These are phyloP conservation scores for Groenewaldozyma sp. DNA, from an alignment of 1,139 yeast species.

Conservation along the genomic window DNA sequence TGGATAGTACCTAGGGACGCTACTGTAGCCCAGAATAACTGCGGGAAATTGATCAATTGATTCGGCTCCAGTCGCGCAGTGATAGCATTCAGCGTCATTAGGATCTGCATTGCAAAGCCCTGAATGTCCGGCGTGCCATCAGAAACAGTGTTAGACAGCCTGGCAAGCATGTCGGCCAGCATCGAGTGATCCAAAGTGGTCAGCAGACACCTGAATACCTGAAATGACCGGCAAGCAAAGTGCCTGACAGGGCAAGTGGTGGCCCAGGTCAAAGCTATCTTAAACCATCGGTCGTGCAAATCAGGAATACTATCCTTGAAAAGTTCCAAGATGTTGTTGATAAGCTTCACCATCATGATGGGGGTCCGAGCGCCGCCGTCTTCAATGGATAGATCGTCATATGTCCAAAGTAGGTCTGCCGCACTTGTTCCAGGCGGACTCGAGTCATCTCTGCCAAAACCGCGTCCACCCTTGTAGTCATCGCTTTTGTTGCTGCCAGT, in stretches of 20 bases:
- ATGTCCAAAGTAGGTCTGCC: conserved; percentile 55
- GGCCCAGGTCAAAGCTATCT: conserved; percentile 84
- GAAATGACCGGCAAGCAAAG: conserved; percentile 93
- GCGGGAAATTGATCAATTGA: conserved; percentile 80
- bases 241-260: conserved; percentile 97
- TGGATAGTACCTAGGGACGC: conserved; percentile 87
- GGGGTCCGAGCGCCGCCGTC: conserved; percentile 83
- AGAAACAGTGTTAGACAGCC: conserved; percentile 86
- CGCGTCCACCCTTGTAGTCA: too few species aligned
- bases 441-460: neutral
- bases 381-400: conserved; percentile 74
- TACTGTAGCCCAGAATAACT: conserved; percentile 89
- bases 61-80: conserved; percentile 76
- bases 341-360: conserved; percentile 71
- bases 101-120: conserved; percentile 93
- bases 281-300: conserved; percentile 75
- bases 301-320: conserved; percentile 40
- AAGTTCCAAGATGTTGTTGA: conserved; percentile 53
- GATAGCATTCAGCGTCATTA: conserved; percentile 89
- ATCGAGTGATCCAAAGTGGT: conserved; percentile 75
- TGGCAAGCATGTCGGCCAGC: conserved; percentile 89
- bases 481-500: neutral
- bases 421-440: neutral
- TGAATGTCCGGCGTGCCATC: conserved; percentile 86
- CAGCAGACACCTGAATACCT: conserved; percentile 73